These are phyloP conservation scores for Eucalyptus erythrocorys DNA, from an alignment of 345 rosid genomes.

Conservation along the genomic window DNA sequence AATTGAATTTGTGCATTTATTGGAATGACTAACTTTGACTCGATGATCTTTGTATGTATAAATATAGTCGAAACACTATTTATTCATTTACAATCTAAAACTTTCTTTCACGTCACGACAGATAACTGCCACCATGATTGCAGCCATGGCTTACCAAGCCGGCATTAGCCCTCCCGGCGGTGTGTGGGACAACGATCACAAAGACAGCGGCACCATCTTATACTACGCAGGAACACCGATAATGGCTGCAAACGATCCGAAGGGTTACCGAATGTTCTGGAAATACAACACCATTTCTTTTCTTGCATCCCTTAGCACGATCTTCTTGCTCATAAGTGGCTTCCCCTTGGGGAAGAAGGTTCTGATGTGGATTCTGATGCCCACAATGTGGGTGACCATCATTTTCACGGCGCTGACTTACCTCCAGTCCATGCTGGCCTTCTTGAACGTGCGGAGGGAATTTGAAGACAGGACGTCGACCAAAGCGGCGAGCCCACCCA, in stretches of 20 bases:
- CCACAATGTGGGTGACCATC: neutral
- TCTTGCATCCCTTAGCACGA: neutral
- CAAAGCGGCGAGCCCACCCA: too few species aligned
- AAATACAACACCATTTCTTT: neutral
- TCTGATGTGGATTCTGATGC: neutral
- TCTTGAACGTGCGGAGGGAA: accelerated
- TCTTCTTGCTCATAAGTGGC: neutral
- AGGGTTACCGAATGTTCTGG: neutral
- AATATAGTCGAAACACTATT: too few species aligned
- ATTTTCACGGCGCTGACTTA: neutral
- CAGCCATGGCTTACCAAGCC: neutral
- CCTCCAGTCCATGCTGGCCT: neutral
- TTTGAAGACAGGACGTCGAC: too few species aligned
- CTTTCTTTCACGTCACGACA: neutral
- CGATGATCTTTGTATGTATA: neutral
- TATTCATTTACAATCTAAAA: too few species aligned
- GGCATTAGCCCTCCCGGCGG: neutral
- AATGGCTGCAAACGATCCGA: neutral
- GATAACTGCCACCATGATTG: neutral
- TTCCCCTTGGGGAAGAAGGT: neutral
- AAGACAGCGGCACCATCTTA: accelerated
- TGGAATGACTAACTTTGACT: neutral
- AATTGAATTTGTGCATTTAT: neutral
- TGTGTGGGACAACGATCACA: neutral
- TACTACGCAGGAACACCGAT: neutral